Base-by-base conservation (phyloP, 2,329 filamentous ascomycete genomes). In the Alternaria triticina region DNA sequence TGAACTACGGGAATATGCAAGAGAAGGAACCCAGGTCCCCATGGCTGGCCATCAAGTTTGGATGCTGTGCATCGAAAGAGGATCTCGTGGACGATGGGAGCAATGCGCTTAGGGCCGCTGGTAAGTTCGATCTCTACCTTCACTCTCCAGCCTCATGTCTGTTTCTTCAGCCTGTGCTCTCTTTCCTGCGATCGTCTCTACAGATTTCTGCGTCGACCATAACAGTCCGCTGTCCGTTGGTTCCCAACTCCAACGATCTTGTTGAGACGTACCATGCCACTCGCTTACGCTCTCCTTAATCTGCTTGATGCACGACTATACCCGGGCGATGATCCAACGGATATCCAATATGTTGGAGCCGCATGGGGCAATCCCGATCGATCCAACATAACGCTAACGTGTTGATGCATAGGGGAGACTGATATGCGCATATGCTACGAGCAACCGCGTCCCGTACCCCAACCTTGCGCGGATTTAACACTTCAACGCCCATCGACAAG, bases 61-160 rank as follows among this genome's bases (percentile, higher is more conserved):
- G 77, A 69, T 80, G 78, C 75, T 79, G 78, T 75, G 77, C 75
- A 73, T 76, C 77, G 52, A 71, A 68, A 56, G 73, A 74, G 40
- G 71, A 74, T 47, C 55, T 71, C 46, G 71, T 71, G 4, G 70
- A 74, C n/a, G 70, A 77, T 54, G 70, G 67, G 7, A 68, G 67
- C 25, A 60, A 62, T 15, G 63, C 52, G 30, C 63, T 71, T 33
- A 66, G 64, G 51, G 68, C 58, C 46, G 65, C 64, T 67, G 73
- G 77, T 79, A 76, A 58, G 78, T 77, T 62, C 59, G 46, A 52
- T 43, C 6, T 64, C 62, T 60, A 52, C 47, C 64, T 17, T 10
- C 59, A 58, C 27, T 64, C 49, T 40, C 50, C 20, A 40, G 17
- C 50, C 13, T 60, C 59, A 54, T 6, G 9, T 50, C 28, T 52